These are phyloP conservation scores for Smittium culicis DNA, from an alignment of 371 early-diverging fungal genomes.

Conservation along the genomic window DNA sequence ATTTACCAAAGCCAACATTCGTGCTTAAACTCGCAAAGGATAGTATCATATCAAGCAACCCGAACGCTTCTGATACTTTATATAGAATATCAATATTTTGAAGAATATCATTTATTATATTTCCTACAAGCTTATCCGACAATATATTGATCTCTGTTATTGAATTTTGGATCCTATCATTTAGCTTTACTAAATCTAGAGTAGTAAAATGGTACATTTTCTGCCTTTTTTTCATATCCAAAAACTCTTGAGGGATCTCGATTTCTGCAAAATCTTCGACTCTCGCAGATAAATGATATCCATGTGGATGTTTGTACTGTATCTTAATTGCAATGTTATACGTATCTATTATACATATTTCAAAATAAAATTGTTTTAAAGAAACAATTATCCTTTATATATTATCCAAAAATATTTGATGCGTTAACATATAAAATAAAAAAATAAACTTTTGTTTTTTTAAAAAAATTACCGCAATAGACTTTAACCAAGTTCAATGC, in stretches of 20 bases:
- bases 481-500: conserved; percentile 52
- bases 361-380: too few species aligned
- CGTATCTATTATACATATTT: conserved; percentile 28
- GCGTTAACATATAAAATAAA: too few species aligned
- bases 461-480: conserved; percentile 37
- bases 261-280: conserved; percentile 25
- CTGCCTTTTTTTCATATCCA: conserved; percentile 34
- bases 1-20: conserved; percentile 37
- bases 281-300: conserved; percentile 45
- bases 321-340: conserved; percentile 47
- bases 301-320: conserved; percentile 41
- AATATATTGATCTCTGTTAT: conserved; percentile 67
- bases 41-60: conserved; percentile 62
- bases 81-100: conserved; percentile 51
- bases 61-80: conserved; percentile 63
- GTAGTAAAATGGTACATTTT: conserved; percentile 56
- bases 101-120: conserved; percentile 42
- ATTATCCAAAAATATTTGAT: too few species aligned
- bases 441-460: too few species aligned
- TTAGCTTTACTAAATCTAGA: conserved; percentile 50
- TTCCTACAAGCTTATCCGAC: conserved; percentile 63
- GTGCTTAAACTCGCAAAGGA: conserved; percentile 55
- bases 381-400: too few species aligned
- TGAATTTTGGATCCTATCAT: conserved; percentile 58
- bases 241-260: conserved; percentile 13